Percentiles rank a stretch among this genome's conserved stretches.
These are phyloP conservation scores for Gloeophyllum trabeum DNA, from an alignment of 768 basidiomycete genomes.

Conservation along the genomic window DNA sequence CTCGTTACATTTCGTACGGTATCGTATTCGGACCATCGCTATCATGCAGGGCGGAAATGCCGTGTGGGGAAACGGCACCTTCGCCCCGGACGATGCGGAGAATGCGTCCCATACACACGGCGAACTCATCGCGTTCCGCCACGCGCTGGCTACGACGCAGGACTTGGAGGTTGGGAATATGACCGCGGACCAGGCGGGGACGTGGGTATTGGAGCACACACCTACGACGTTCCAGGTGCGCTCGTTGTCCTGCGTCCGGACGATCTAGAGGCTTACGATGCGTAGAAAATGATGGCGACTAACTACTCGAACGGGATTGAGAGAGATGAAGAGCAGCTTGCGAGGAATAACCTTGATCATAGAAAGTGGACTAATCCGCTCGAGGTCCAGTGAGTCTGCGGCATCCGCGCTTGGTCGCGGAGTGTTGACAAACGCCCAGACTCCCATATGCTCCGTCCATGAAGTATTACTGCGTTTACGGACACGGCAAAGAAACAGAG, in stretches of 20 bases:
- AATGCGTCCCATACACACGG: slow-evolving; percentile 58
- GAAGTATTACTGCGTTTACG: slow-evolving; percentile 90
- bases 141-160: slow-evolving; percentile 6
- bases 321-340: slow-evolving; percentile 50
- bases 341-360: slow-evolving; percentile 58
- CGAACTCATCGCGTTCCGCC: slow-evolving; percentile 72
- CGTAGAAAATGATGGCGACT: slow-evolving; percentile 64
- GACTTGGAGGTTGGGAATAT: slow-evolving; percentile 39
- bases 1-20: background rate
- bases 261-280: background rate
- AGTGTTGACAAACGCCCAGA: slow-evolving; percentile 21
- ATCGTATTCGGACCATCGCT: background rate
- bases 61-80: slow-evolving; percentile 69
- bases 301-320: slow-evolving; percentile 93
- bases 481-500: slow-evolving; percentile 94
- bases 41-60: slow-evolving; percentile 60
- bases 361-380: slow-evolving; percentile 91
- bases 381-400: slow-evolving; percentile 48
- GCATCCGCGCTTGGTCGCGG: background rate
- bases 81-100: slow-evolving; percentile 70
- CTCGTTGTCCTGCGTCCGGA: background rate
- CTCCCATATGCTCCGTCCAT: slow-evolving; percentile 85
- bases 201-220: slow-evolving; percentile 78
- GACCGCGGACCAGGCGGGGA: slow-evolving; percentile 63
- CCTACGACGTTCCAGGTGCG: slow-evolving; percentile 70